Evolutionary conservation across 495 filamentous ascomycete species (phyloP).

Genomic region (Penicillium simplicissimum): DNA sequence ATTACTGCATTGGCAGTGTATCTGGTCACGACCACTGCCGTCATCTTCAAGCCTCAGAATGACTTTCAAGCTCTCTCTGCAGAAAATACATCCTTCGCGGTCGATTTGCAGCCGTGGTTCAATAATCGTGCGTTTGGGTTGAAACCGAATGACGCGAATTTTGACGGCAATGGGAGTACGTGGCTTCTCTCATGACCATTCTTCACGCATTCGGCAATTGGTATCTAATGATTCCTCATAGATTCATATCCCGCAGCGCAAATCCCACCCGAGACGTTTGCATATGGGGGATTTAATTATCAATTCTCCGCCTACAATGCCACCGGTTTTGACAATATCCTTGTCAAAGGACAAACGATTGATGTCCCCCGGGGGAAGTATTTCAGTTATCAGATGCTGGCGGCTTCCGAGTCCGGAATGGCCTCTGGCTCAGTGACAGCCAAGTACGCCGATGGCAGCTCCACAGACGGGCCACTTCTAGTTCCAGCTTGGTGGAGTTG

Average conservation of each 20-base stretch:
- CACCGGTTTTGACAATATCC: conserved; percentile 43
- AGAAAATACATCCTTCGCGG: conserved; percentile 14
- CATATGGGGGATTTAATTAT: conserved; percentile 47
- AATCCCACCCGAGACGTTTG: conserved; percentile 41
- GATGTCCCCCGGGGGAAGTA: conserved; percentile 33
- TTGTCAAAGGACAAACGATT: conserved; percentile 45
- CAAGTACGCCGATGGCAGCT: conserved; percentile 47
- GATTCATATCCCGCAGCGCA: conserved; percentile 48
- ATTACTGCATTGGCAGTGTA: conserved; percentile 4
- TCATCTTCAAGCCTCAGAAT: conserved; percentile 32
- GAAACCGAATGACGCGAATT: conserved; percentile 42
- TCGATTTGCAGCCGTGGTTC: conserved; percentile 38
- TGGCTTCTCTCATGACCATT: not conserved
- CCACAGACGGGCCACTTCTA: conserved; percentile 41
- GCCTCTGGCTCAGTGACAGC: conserved; percentile 48
- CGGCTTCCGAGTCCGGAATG: conserved; percentile 44
- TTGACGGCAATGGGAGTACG: conserved; percentile 38
- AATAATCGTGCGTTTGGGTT: conserved; percentile 50
- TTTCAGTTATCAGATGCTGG: conserved; percentile 51
- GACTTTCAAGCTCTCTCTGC: conserved; percentile 15
- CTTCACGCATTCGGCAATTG: not conserved
- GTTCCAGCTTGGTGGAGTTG: conserved; percentile 50
- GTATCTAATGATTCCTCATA: conserved; percentile 1
- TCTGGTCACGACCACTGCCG: not conserved
- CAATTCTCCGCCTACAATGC: conserved; percentile 49